Evolutionary conservation across 2,329 filamentous ascomycete species (phyloP).

Genomic region (Fusarium dlaminii): DNA sequence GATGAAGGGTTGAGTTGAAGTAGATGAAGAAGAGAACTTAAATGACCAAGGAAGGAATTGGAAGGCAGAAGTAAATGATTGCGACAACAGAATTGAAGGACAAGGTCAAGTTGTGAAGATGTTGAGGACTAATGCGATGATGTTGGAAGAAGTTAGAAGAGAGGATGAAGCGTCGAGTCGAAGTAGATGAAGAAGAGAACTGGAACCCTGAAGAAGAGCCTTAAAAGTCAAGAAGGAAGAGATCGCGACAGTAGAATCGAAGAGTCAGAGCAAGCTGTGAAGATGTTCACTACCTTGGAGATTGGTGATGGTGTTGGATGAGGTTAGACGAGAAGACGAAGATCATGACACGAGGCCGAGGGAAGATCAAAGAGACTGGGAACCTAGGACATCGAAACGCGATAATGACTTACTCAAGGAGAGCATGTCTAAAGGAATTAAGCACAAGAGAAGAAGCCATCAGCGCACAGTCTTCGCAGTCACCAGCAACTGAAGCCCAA

Average conservation of each 20-base stretch:
- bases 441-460: not conserved
- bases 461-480: not conserved
- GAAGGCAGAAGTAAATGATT: not conserved
- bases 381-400: rapidly evolving
- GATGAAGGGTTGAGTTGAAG: not conserved
- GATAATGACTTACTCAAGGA: rapidly evolving
- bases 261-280: not conserved
- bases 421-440: not conserved
- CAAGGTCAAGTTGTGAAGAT: not conserved
- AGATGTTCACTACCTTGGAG: no score
- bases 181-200: not conserved
- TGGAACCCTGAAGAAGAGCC: rapidly evolving
- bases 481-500: not conserved
- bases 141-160: not conserved
- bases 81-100: not conserved
- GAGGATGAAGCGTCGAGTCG: not conserved
- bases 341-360: no score
- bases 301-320: not conserved
- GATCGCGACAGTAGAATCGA: not conserved
- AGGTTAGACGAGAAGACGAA: no score
- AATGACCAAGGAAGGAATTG: not conserved
- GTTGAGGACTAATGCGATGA: not conserved
- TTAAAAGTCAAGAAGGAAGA: rapidly evolving
- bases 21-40: not conserved
- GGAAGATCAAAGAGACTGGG: not conserved